Evolutionary conservation across 306 rosid genomes (phyloP).

Genomic region (Casuarina equisetifolia): DNA sequence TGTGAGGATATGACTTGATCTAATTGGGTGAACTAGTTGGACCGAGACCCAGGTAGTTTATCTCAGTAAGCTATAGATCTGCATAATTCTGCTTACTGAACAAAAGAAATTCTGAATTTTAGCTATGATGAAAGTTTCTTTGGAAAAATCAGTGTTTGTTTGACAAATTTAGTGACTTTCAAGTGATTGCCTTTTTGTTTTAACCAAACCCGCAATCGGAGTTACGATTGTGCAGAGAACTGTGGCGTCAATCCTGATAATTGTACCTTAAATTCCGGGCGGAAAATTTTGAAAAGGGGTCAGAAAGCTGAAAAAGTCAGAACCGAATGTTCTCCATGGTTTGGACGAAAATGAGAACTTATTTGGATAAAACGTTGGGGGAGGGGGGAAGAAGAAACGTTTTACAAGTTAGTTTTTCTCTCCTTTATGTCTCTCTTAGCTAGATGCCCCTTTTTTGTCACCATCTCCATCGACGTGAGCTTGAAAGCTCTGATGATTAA

Average conservation of each 20-base stretch:
- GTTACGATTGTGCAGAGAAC: not conserved
- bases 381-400: too few species aligned
- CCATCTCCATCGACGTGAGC: not conserved
- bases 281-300: not conserved
- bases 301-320: not conserved
- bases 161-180: not conserved
- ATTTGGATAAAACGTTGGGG: too few species aligned
- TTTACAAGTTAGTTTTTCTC: not conserved
- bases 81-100: not conserved
- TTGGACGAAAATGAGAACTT: not conserved
- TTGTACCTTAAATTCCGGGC: not conserved
- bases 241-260: not conserved
- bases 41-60: not conserved
- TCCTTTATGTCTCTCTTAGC: not conserved
- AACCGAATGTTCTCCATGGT: too few species aligned
- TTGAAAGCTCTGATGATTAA: not conserved
- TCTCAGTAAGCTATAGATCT: not conserved
- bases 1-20: not conserved
- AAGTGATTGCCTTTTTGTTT: not conserved
- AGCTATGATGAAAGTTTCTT: not conserved
- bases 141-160: not conserved
- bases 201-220: not conserved
- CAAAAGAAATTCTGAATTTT: not conserved
- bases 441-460: not conserved
- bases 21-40: not conserved